Evolutionary conservation across 176 grass and related monocot species (phyloP).

Genomic region (Puccinellia tenuiflora): DNA sequence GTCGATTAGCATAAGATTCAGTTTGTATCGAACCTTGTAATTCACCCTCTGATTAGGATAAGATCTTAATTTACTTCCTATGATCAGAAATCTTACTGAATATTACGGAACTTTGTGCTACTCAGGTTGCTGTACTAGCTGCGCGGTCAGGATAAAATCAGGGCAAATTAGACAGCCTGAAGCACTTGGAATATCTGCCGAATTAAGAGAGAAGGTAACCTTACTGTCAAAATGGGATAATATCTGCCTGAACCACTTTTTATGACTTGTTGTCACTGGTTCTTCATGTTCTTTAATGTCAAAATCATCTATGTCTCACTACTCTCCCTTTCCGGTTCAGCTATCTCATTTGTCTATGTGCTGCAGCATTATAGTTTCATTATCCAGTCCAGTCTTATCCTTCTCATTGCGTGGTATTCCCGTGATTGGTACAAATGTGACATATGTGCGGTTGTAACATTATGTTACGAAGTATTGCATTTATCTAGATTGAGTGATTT

Average conservation of each 20-base stretch:
- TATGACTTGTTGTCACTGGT: background rate
- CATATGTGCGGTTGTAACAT: background rate
- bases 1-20: too few relatives aligned
- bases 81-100: background rate
- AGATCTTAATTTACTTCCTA: background rate
- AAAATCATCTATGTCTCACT: background rate
- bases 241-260: too few relatives aligned
- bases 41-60: background rate
- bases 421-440: background rate
- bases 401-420: background rate
- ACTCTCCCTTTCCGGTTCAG: background rate
- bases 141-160: slow-evolving; percentile 74
- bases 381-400: background rate
- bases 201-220: slow-evolving; percentile 59
- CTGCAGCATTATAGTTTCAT: background rate
- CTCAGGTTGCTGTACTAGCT: slow-evolving; percentile 77
- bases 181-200: slow-evolving; percentile 86
- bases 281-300: background rate
- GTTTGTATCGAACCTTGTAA: background rate
- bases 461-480: background rate
- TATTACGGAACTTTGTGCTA: background rate
- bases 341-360: background rate
- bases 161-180: slow-evolving; percentile 77
- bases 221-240: too few relatives aligned
- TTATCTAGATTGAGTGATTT: background rate